phyloP scores from a whole-genome alignment of 2,329 filamentous ascomycete genomes.

The Fusarium sp. region DNA sequence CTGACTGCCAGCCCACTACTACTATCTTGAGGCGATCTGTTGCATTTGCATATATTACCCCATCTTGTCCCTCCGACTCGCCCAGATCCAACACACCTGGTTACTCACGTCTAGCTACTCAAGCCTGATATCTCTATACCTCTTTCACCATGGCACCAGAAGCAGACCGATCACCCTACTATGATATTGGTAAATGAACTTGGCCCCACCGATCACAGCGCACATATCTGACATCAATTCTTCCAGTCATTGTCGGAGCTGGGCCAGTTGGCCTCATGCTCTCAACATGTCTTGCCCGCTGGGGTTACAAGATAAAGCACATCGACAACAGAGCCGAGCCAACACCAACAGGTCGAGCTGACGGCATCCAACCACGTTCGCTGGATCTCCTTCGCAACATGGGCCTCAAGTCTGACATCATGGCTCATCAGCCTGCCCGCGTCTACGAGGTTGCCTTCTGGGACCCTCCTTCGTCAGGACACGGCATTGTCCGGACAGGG shows the following conservation, averaged over 20 bases:
- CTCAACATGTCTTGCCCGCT: slow-evolving; percentile 87
- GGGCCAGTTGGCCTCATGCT: slow-evolving; percentile 90
- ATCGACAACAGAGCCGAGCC: slow-evolving; percentile 91
- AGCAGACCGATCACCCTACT: slow-evolving; percentile 44
- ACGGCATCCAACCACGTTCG: slow-evolving; percentile 91
- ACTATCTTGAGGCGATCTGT: slow-evolving; percentile 20
- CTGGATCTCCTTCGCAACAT: slow-evolving; percentile 89
- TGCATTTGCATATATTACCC: slow-evolving; percentile 33
- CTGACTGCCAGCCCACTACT: slow-evolving; percentile 17
- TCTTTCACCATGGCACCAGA: slow-evolving; percentile 29
- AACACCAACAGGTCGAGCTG: slow-evolving; percentile 85
- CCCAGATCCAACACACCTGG: slow-evolving; percentile 10
- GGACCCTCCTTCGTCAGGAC: slow-evolving; percentile 68
- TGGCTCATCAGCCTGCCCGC: slow-evolving; percentile 87
- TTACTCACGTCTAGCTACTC: slow-evolving; percentile 4
- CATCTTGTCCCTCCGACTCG: neutral
- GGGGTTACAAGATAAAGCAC: slow-evolving; percentile 96
- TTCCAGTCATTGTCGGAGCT: slow-evolving; percentile 83
- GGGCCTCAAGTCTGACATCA: slow-evolving; percentile 87
- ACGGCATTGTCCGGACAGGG: slow-evolving; percentile 72
- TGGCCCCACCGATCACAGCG: neutral
- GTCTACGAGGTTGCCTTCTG: slow-evolving; percentile 84
- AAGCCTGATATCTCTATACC: neutral
- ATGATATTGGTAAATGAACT: slow-evolving; percentile 56
- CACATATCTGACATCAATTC: slow-evolving; percentile 35